phyloP scores from a whole-genome alignment of 305 asterid genomes.

The Fraxinus floribunda region DNA sequence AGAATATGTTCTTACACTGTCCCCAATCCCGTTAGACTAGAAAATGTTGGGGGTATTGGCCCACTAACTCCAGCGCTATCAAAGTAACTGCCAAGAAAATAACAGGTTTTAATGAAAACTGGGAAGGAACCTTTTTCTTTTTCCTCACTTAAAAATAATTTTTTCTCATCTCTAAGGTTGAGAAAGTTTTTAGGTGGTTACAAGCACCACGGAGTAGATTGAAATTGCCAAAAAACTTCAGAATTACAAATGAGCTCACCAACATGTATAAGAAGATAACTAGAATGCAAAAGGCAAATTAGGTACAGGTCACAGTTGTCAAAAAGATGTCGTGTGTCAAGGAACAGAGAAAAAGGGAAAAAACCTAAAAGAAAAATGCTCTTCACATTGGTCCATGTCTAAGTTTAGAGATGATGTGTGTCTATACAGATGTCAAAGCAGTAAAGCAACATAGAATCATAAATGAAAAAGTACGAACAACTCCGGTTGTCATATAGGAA shows the following conservation, averaged over 20 bases:
- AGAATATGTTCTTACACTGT: slow-evolving; percentile 34
- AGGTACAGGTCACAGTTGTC: not conserved
- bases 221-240: not conserved
- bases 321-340: not conserved
- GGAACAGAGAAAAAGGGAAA: not conserved
- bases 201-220: not conserved
- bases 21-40: slow-evolving; percentile 36
- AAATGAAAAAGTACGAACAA: not conserved
- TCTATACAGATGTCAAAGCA: not conserved
- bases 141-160: not conserved
- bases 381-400: not conserved
- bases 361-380: not conserved
- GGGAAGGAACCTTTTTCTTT: not conserved
- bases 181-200: not conserved
- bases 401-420: not conserved
- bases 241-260: not conserved
- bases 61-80: slow-evolving; percentile 59
- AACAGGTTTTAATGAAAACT: not conserved
- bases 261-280: not conserved
- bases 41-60: slow-evolving; percentile 45
- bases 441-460: not conserved
- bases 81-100: slow-evolving; percentile 33
- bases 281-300: not conserved
- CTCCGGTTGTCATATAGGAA: not conserved
- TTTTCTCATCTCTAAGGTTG: not conserved